Conservation (phyloP, 2,329 filamentous ascomycete species). For the Microdochium trichocladiopsis region DNA sequence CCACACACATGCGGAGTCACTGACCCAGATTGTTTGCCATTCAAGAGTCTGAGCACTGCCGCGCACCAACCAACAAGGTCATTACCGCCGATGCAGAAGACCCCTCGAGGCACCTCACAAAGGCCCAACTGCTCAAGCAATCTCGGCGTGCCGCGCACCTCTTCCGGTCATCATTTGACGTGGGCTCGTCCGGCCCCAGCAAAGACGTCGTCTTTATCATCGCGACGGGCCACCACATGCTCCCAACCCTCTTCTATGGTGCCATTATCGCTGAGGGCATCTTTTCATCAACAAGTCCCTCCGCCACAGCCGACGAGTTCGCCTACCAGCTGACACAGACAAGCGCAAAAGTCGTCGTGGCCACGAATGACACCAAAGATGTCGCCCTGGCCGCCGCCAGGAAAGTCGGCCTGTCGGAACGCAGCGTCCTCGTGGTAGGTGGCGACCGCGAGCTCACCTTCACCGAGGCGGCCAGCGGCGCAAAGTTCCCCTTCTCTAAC, state of each 20-base stretch:
- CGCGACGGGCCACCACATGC: conserved; percentile 14
- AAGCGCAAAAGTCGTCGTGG: conserved; percentile 29
- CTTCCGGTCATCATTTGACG: conserved; percentile 30
- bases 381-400: conserved; percentile 40
- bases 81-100: conserved; percentile 52
- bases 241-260: conserved; percentile 16
- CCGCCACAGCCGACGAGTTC: conserved; percentile 14
- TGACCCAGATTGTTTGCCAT: too few relatives aligned
- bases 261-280: conserved; percentile 13
- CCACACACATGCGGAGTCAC: too few relatives aligned
- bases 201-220: conserved; percentile 16
- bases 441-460: conserved; percentile 22
- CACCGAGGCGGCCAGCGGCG: conserved; percentile 18
- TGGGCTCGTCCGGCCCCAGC: conserved; percentile 10
- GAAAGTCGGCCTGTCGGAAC: conserved; percentile 31
- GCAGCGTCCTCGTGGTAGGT: conserved; percentile 43
- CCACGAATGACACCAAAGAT: conserved; percentile 38
- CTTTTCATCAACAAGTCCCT: conserved; percentile 14
- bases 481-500: conserved; percentile 22
- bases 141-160: conserved; percentile 47
- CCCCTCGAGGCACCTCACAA: conserved; percentile 45
- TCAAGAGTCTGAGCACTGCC: conserved; percentile 28
- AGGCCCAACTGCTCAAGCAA: conserved; percentile 36
- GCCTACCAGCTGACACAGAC: conserved; percentile 29
- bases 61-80: conserved; percentile 36